Percentiles rank a stretch among this genome's conserved stretches.
Conservation (phyloP, 495 filamentous ascomycete species). For the Penicillium mononematosum region DNA sequence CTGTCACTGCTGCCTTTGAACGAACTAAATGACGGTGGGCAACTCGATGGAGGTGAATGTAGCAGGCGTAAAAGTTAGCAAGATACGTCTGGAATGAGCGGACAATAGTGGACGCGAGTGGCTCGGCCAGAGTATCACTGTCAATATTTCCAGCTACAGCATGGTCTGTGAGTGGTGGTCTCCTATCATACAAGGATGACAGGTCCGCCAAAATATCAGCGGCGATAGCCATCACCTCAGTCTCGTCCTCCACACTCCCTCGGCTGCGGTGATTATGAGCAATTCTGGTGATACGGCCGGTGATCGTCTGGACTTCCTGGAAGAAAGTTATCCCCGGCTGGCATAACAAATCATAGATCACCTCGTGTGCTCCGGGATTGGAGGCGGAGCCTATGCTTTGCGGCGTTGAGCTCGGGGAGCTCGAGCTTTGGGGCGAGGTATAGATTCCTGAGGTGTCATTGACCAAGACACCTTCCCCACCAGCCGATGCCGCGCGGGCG, state of each 20-base stretch:
- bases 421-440: background rate
- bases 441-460: slow-evolving; percentile 27
- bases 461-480: slow-evolving; percentile 35
- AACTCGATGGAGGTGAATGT: slow-evolving; percentile 45
- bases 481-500: slow-evolving; percentile 37
- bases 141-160: slow-evolving; percentile 36
- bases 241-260: slow-evolving; percentile 39
- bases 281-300: slow-evolving; percentile 34
- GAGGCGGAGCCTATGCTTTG: slow-evolving; percentile 33
- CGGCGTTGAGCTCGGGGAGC: slow-evolving; percentile 18
- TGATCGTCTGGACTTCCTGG: slow-evolving; percentile 37
- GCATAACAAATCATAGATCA: slow-evolving; percentile 31
- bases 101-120: slow-evolving; percentile 36
- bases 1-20: background rate
- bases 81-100: slow-evolving; percentile 39
- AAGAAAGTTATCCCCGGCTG: slow-evolving; percentile 37
- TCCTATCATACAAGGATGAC: slow-evolving; percentile 34
- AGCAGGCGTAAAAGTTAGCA: slow-evolving; percentile 42
- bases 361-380: slow-evolving; percentile 22
- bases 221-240: slow-evolving; percentile 37
- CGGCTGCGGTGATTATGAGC: slow-evolving; percentile 37
- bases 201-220: slow-evolving; percentile 38
- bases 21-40: slow-evolving; percentile 27
- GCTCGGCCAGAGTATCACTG: slow-evolving; percentile 33
- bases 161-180: slow-evolving; percentile 43